Percentiles rank a stretch among this genome's conserved stretches.
These are phyloP conservation scores for Entelexis sorbosivorans DNA, from an alignment of 1,139 yeast species.

Conservation along the genomic window DNA sequence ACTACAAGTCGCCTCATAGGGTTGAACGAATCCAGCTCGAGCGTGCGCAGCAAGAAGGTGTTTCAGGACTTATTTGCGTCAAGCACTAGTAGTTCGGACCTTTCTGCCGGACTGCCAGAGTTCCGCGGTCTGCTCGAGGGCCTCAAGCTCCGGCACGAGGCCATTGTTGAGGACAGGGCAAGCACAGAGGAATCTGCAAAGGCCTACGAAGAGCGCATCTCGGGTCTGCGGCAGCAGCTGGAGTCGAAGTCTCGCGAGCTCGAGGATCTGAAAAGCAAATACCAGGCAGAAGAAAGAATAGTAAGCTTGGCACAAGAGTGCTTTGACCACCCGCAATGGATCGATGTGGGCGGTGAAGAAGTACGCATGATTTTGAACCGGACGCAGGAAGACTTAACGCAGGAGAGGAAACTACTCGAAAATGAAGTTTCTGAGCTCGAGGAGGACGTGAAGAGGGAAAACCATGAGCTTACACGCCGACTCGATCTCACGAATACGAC, in stretches of 20 bases:
- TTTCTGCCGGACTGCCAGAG: slow-evolving; percentile 14
- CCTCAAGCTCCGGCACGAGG: slow-evolving; percentile 24
- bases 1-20: not conserved
- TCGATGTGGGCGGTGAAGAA: slow-evolving; percentile 8
- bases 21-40: slow-evolving; percentile 8
- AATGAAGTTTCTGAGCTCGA: slow-evolving; percentile 27
- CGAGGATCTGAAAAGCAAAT: slow-evolving; percentile 23
- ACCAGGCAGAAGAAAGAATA: slow-evolving; percentile 25
- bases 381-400: slow-evolving; percentile 25
- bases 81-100: not conserved
- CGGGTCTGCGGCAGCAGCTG: slow-evolving; percentile 15
- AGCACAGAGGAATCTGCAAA: slow-evolving; percentile 22
- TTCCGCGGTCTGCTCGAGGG: not conserved
- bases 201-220: slow-evolving; percentile 19
- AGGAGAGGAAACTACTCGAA: slow-evolving; percentile 23
- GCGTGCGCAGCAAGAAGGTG: slow-evolving; percentile 5
- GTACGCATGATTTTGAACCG: slow-evolving; percentile 25
- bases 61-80: slow-evolving; percentile 6
- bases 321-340: slow-evolving; percentile 24
- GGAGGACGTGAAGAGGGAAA: slow-evolving; percentile 18
- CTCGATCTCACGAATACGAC: not conserved
- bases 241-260: slow-evolving; percentile 23
- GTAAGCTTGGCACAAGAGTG: slow-evolving; percentile 25
- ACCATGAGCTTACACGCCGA: not conserved
- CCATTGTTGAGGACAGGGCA: slow-evolving; percentile 24